These are phyloP conservation scores for Auricularia cornea DNA, from an alignment of 768 basidiomycete species.

Conservation along the genomic window DNA sequence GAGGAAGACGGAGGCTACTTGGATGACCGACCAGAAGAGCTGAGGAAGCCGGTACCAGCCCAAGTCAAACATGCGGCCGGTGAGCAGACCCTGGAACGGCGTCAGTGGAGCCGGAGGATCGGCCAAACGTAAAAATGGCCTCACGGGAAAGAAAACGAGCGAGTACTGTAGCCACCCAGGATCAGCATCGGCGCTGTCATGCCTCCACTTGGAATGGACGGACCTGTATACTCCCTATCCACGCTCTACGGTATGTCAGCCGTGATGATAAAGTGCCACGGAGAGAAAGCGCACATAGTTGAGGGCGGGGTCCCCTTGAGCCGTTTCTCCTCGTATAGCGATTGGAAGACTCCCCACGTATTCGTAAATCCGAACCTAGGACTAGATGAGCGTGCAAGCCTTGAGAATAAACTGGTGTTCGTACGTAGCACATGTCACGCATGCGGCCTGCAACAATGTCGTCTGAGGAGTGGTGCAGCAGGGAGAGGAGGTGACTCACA, in stretches of 20 bases:
- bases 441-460: slow-evolving; percentile 6
- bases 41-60: slow-evolving; percentile 54
- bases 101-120: slow-evolving; percentile 33
- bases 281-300: slow-evolving; percentile 42
- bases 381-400: not conserved
- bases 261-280: not conserved
- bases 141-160: slow-evolving; percentile 16
- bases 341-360: slow-evolving; percentile 6
- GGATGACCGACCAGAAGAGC: slow-evolving; percentile 36
- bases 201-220: slow-evolving; percentile 60
- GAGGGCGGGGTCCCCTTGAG: not conserved
- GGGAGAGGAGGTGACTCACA: no score
- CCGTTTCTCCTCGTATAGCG: slow-evolving; percentile 1
- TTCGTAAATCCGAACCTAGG: slow-evolving; percentile 60
- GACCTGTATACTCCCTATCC: slow-evolving; percentile 18
- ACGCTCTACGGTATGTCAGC: slow-evolving; percentile 7
- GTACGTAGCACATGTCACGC: slow-evolving; percentile 34
- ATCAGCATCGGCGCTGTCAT: slow-evolving; percentile 37
- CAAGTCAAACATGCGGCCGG: slow-evolving; percentile 65
- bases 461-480: no score
- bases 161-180: slow-evolving; percentile 29
- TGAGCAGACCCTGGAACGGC: slow-evolving; percentile 46
- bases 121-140: slow-evolving; percentile 5
- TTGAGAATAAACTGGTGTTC: slow-evolving; percentile 7
- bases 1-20: slow-evolving; percentile 54